These are phyloP conservation scores for Lophiotrema nucula DNA, from an alignment of 495 filamentous ascomycete species.

Conservation along the genomic window DNA sequence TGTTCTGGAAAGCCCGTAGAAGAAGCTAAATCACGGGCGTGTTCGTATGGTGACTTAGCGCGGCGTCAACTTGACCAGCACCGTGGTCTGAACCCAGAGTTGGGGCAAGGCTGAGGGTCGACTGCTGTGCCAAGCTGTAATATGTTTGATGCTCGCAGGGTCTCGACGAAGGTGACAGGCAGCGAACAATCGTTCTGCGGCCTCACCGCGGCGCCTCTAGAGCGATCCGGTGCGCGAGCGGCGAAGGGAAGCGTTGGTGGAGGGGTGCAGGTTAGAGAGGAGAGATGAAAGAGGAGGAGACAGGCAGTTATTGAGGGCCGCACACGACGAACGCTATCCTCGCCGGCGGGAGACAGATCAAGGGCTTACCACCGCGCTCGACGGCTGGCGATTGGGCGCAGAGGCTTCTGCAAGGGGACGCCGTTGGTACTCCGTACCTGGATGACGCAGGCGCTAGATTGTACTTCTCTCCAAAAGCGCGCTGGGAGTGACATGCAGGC, in stretches of 20 bases:
- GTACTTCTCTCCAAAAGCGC: neutral
- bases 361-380: neutral
- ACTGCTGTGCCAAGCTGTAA: constrained; percentile 5
- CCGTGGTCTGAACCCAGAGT: constrained; percentile 13
- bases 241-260: neutral
- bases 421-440: constrained; percentile 14
- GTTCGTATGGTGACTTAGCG: constrained; percentile 2
- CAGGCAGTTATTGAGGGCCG: too few species aligned
- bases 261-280: too few species aligned
- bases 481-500: constrained; percentile 17
- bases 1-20: constrained; percentile 21
- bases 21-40: constrained; percentile 26
- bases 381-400: neutral
- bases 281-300: too few species aligned
- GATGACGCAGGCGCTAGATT: constrained; percentile 6
- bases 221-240: too few species aligned
- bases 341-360: neutral
- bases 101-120: constrained; percentile 14
- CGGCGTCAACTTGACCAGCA: constrained; percentile 5
- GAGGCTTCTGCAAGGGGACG: constrained; percentile 12
- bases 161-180: neutral
- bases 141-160: constrained; percentile 24
- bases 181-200: neutral
- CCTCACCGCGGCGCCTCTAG: neutral
- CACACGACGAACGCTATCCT: too few species aligned